Base-by-base conservation (phyloP, 148 eudicot genomes). In the Heliamphora exappendiculata region DNA sequence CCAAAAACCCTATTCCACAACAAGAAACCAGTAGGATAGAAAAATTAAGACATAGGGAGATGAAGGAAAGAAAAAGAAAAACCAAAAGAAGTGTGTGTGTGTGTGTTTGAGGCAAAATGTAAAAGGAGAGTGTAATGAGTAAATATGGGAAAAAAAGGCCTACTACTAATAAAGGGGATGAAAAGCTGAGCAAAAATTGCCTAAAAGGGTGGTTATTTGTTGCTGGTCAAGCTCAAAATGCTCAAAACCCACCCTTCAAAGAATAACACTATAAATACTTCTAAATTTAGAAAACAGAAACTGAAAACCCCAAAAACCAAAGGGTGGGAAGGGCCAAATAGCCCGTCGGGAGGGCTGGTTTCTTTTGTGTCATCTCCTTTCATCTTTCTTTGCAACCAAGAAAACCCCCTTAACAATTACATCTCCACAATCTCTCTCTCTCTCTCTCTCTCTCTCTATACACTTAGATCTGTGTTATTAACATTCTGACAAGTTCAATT, bases 151-250 rank as follows among this genome's bases (percentile, higher is more conserved):
- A 54, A 0, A 8, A 20, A 29, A 20, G 16, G 13, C 20, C 24
- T 57, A n/a, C 47, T 47, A 36, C 59, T 34, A 70, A 62, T 59
- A 42, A 54, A 60, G 62, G 80, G 34, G 74, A 39, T 33, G 31
- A 28, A 53, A n/a, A 77, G 80, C 36, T 64, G 81, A 78, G 81
- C 33, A 64, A 78, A 78, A 72, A 29, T 72, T 78, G 81, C 81
- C 81, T 78, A 39, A 78, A 78, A 72, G 64, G 26, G 58, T 50
- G 81, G 76, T 72, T 51, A 34, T 65, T 64, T 78, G 72, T 51
- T 42, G 75, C 29, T 14, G 54, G 33, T 50, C 10, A 1, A 14
- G 80, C 75, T 78, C 74, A 60, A 78, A 57, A 36, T 66, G 60
- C 70, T 37, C 42, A 60, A 70, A 31, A 72, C 50, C 76, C 58